phyloP scores from a whole-genome alignment of 2,329 filamentous ascomycete genomes.

The Calonectria henricotiae region DNA sequence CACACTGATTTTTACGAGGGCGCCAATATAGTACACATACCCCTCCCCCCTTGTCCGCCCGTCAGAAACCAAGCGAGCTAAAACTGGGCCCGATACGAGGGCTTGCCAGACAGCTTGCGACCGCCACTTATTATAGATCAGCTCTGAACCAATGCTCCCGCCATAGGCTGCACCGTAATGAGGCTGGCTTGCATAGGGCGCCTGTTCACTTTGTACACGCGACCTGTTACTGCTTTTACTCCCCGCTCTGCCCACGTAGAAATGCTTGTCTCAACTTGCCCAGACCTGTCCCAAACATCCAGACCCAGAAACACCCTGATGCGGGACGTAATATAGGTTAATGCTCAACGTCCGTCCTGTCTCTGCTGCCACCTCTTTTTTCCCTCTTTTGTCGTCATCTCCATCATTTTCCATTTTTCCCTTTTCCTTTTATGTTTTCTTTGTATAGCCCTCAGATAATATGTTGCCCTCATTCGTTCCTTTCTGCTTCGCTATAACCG shows the following conservation, averaged over 20 bases:
- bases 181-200: constrained; percentile 7
- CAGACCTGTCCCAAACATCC: not conserved
- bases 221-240: constrained; percentile 49
- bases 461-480: constrained; percentile 50
- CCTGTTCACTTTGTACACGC: constrained; percentile 38
- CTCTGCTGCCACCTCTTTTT: not conserved
- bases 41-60: constrained; percentile 7
- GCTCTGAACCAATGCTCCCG: constrained; percentile 14
- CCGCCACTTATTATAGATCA: constrained; percentile 36
- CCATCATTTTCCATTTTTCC: constrained; percentile 1
- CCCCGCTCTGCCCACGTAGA: constrained; percentile 5
- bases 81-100: constrained; percentile 24
- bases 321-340: constrained; percentile 12
- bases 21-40: constrained; percentile 2
- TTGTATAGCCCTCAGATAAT: constrained; percentile 27
- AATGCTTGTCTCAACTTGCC: not conserved
- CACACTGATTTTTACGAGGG: constrained; percentile 13
- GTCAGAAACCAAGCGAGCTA: constrained; percentile 24
- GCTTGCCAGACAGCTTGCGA: constrained; percentile 14
- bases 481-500: constrained; percentile 54
- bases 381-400: constrained; percentile 24
- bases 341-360: constrained; percentile 4
- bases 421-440: constrained; percentile 11
- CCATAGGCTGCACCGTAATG: constrained; percentile 30
- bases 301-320: constrained; percentile 2